Evolutionary conservation across 768 basidiomycete genomes (phyloP).

Genomic region (Leccinum arenicola): DNA sequence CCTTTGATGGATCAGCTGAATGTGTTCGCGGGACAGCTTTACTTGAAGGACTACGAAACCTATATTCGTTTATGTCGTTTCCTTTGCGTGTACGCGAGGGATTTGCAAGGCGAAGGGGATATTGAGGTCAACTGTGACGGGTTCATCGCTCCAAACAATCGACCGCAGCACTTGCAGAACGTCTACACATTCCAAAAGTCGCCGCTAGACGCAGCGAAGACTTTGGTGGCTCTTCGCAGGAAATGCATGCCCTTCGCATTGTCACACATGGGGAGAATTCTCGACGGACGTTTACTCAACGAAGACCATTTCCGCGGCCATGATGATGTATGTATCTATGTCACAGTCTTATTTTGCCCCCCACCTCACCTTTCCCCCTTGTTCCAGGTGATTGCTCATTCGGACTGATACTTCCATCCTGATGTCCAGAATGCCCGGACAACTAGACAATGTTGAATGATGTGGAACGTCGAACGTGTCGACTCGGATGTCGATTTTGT

Average conservation of each 20-base stretch:
- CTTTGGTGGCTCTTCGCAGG: conserved; percentile 30
- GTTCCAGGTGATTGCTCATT: background rate
- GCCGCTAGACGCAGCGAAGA: conserved; percentile 31
- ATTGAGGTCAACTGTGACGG: too few species aligned
- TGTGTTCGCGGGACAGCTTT: background rate
- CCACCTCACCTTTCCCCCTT: background rate
- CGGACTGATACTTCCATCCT: background rate
- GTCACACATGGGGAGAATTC: conserved; percentile 43
- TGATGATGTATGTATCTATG: background rate
- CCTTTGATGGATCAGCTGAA: background rate
- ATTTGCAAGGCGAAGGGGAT: background rate
- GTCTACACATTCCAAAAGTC: conserved; percentile 32
- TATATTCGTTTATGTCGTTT: conserved; percentile 15
- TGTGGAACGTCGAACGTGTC: background rate
- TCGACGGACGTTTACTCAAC: conserved; percentile 27
- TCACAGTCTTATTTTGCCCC: background rate
- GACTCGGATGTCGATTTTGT: background rate
- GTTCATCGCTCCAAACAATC: background rate
- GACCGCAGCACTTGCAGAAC: background rate
- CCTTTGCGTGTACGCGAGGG: background rate
- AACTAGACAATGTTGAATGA: background rate
- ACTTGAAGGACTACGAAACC: conserved; percentile 11
- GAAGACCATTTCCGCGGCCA: conserved; percentile 2
- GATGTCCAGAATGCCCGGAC: background rate
- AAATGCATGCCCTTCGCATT: conserved; percentile 37